Evolutionary conservation across 75 land plant genomes (phyloP).

Genomic region (Pinus albicaulis): DNA sequence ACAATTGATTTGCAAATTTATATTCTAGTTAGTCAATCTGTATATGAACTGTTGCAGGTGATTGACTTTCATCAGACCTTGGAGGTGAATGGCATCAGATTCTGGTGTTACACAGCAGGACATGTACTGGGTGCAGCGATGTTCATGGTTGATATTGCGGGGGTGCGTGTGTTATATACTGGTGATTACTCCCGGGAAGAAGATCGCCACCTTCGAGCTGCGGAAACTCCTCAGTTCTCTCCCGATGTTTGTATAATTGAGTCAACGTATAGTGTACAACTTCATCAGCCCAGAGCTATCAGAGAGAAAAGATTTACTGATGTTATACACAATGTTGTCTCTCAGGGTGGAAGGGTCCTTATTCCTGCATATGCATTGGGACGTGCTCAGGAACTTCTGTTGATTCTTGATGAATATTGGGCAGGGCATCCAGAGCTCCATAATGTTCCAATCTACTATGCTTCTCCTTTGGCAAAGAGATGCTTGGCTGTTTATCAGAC

Average conservation of each 20-base stretch:
- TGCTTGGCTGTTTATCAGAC: slow-evolving; percentile 97
- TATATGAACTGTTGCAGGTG: slow-evolving; percentile 49
- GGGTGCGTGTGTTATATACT: slow-evolving; percentile 92
- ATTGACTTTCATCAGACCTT: slow-evolving; percentile 96
- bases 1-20: background rate
- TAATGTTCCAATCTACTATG: slow-evolving; percentile 91
- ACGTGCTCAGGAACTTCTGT: slow-evolving; percentile 92
- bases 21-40: background rate
- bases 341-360: slow-evolving; percentile 92
- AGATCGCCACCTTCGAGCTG: slow-evolving; percentile 96
- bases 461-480: slow-evolving; percentile 95
- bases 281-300: slow-evolving; percentile 79
- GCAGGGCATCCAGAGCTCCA: slow-evolving; percentile 92
- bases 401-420: slow-evolving; percentile 98
- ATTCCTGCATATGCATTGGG: slow-evolving; percentile 99
- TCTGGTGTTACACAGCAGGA: slow-evolving; percentile 99
- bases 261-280: slow-evolving; percentile 96
- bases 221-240: slow-evolving; percentile 89
- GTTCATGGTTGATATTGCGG: slow-evolving; percentile 99
- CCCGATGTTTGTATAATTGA: slow-evolving; percentile 99
- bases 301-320: slow-evolving; percentile 96
- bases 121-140: slow-evolving; percentile 99
- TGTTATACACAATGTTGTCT: slow-evolving; percentile 68
- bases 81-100: slow-evolving; percentile 94
- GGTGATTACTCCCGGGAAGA: slow-evolving; percentile 99